phyloP scores from a whole-genome alignment of 2,329 filamentous ascomycete species.

The Orbilia quercus region DNA sequence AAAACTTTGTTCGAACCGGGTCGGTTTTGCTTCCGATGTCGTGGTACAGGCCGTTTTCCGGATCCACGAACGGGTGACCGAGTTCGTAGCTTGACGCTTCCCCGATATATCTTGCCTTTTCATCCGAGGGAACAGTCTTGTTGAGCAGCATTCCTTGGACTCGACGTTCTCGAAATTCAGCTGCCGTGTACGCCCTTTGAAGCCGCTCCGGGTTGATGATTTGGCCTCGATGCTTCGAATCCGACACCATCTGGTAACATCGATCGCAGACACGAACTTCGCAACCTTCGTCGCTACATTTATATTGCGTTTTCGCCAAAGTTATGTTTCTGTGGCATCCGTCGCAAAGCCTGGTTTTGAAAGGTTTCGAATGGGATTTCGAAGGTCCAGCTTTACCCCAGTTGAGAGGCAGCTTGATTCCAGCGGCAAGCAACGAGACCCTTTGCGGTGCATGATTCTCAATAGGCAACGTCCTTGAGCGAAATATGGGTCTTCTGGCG shows the following conservation, averaged over 20 bases:
- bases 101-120: constrained; percentile 30
- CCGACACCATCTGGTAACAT: constrained; percentile 42
- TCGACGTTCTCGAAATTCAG: constrained; percentile 32
- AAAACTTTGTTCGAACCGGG: neutral
- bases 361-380: constrained; percentile 29
- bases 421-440: constrained; percentile 26
- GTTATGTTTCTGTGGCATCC: constrained; percentile 48
- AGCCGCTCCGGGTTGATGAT: constrained; percentile 14
- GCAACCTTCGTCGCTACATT: constrained; percentile 41
- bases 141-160: constrained; percentile 21
- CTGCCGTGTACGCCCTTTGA: constrained; percentile 39
- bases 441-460: constrained; percentile 21
- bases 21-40: constrained; percentile 7
- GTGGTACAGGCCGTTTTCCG: neutral
- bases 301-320: constrained; percentile 38
- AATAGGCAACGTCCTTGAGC: constrained; percentile 29
- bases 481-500: constrained; percentile 1
- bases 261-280: constrained; percentile 33
- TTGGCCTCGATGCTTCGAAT: constrained; percentile 29
- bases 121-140: neutral
- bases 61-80: constrained; percentile 7
- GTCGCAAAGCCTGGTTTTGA: constrained; percentile 37
- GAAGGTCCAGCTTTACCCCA: constrained; percentile 10
- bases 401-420: constrained; percentile 11
- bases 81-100: constrained; percentile 22